Base-by-base conservation (phyloP, 169 alveolate species). In the Plasmodium billcollinsi region DNA sequence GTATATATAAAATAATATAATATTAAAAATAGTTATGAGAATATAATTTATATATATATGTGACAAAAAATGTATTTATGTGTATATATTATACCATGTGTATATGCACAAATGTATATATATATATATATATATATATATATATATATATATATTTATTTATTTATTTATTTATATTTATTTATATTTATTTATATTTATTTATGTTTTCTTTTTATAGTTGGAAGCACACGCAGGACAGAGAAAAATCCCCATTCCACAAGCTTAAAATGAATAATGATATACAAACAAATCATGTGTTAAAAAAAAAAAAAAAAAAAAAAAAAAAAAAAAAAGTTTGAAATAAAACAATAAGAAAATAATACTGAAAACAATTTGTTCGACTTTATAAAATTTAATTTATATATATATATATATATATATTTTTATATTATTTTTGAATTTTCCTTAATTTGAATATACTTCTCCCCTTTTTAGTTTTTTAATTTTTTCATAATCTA, bases 391-490 rank as follows among this genome's bases (percentile, higher is more conserved):
- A 49, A 14, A 9, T 52, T 59, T 66, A 20, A 18, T 47, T 24
- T 24, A 24, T 24, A 24, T 24, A 24, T 24, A 24, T 24, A 24
- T 24, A 24, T 1, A 24, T 24, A 24, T 2, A 24, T 24, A 24
- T 24, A 24, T 24, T 2, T 24, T 18, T 33, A 33, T 6, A 33
- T 33, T 33, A 33, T 33, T 5, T 49, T 45, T 43, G 50, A 70
- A 70, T 20, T 49, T n/a, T 63, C 15, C 58, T 71, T 65, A 78
- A 14, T 47, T 78, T 33, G 75, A 66, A 78, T 78, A 78, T 11
- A 78, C 67, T 66, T 78, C 89, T 33, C 89, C 89, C 67, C 89
- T 78, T 78, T 78, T 78, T 20, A 78, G 69, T 78, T 66, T 78
- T 47, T 78, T 78, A 29, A 78, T 78, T 59, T 78, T 78, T 78